Conservation (phyloP, 139 green algal genomes). For the Chlorella sp. region DNA sequence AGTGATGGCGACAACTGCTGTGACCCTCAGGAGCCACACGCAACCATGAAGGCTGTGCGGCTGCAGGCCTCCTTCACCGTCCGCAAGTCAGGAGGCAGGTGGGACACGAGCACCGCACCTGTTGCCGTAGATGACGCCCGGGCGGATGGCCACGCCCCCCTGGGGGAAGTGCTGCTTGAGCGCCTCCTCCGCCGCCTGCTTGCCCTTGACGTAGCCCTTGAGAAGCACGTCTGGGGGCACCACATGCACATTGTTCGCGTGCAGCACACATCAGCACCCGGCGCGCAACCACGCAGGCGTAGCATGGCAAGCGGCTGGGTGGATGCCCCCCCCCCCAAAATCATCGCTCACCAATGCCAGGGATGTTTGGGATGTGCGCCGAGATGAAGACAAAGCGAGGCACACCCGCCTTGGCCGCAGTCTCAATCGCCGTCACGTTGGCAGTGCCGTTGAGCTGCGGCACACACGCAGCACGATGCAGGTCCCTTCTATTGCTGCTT, state of each 20-base stretch:
- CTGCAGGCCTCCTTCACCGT: too few relatives aligned
- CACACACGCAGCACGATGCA: too few relatives aligned
- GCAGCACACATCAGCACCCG: too few relatives aligned
- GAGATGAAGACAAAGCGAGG: constrained; percentile 79
- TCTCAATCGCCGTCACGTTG: constrained; percentile 72
- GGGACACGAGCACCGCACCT: too few relatives aligned
- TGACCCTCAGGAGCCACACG: background rate
- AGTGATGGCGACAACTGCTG: background rate
- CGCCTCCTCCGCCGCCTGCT: constrained; percentile 63
- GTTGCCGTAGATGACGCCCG: constrained; percentile 77
- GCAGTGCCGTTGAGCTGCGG: constrained; percentile 67
- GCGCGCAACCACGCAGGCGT: too few relatives aligned
- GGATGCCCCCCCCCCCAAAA: too few relatives aligned
- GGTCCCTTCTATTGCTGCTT: too few relatives aligned
- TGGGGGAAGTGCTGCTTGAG: constrained; percentile 52
- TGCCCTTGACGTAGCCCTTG: constrained; percentile 75
- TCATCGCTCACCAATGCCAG: constrained; percentile 41
- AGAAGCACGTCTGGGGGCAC: constrained; percentile 34
- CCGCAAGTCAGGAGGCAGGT: too few relatives aligned
- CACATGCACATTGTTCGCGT: too few relatives aligned
- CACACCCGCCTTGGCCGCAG: constrained; percentile 58
- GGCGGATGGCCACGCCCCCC: constrained; percentile 63
- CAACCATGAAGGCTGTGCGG: background rate
- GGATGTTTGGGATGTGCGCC: constrained; percentile 68
- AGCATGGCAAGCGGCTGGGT: too few relatives aligned